phyloP scores from a whole-genome alignment of 2,329 filamentous ascomycete genomes.

The Xylaria multiplex region DNA sequence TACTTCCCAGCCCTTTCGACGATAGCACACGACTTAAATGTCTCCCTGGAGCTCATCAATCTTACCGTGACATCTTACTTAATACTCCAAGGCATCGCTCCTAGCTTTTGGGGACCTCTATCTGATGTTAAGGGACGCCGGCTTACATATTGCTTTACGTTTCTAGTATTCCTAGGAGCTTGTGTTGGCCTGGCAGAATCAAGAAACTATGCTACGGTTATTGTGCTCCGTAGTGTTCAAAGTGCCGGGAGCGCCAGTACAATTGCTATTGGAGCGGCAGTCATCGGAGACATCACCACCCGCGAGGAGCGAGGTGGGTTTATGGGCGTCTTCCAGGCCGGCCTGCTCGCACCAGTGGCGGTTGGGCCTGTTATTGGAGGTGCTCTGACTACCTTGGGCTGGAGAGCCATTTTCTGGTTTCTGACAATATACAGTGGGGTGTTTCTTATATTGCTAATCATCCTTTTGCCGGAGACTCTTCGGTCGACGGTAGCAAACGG shows the following conservation, averaged over 20 bases:
- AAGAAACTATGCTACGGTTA: constrained; percentile 55
- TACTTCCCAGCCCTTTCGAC: constrained; percentile 60
- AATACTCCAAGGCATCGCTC: constrained; percentile 65
- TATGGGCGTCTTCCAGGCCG: constrained; percentile 58
- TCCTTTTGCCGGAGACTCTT: constrained; percentile 59
- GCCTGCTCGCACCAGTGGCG: constrained; percentile 50
- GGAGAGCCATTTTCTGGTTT: constrained; percentile 66
- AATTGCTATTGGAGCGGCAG: constrained; percentile 61
- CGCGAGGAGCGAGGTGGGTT: constrained; percentile 65
- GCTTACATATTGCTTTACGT: constrained; percentile 59
- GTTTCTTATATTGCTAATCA: constrained; percentile 52
- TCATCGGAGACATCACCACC: constrained; percentile 68
- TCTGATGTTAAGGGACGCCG: constrained; percentile 59
- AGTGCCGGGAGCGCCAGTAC: constrained; percentile 64
- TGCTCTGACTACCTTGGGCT: constrained; percentile 60
- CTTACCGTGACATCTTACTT: constrained; percentile 59
- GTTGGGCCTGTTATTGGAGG: constrained; percentile 63
- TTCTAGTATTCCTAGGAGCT: constrained; percentile 57
- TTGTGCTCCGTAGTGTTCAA: constrained; percentile 63
- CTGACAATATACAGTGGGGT: constrained; percentile 55
- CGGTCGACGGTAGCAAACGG: constrained; percentile 58
- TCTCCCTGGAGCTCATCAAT: constrained; percentile 54
- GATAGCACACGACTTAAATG: constrained; percentile 55
- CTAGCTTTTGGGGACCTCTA: constrained; percentile 60
- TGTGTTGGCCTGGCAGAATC: constrained; percentile 59